Percentiles rank a stretch among this genome's conserved stretches.
phyloP scores from a whole-genome alignment of 1,284 basidiomycete species.

The Abortiporus biennis region DNA sequence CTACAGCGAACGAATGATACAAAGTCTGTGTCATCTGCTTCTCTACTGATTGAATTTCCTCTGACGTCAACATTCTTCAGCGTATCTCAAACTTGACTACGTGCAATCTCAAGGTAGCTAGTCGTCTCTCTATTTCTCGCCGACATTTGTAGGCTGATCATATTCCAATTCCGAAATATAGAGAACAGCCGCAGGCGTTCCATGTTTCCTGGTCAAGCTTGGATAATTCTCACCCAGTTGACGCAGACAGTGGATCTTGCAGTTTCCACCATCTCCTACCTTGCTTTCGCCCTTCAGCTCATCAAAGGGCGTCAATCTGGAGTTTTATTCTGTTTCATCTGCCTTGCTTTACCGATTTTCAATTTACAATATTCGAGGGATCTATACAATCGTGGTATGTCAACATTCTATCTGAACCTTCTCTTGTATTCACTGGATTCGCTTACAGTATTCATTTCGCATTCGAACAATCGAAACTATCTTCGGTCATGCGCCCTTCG shows the following conservation, averaged over 20 bases:
- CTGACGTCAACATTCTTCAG: neutral
- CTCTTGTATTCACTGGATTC: neutral
- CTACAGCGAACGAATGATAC: neutral
- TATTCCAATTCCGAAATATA: neutral
- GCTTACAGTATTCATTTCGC: neutral
- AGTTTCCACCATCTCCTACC: neutral
- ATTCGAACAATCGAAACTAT: slow-evolving; percentile 1
- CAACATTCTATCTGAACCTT: neutral
- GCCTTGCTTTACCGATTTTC: neutral
- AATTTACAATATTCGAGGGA: neutral
- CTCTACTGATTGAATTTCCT: too few relatives aligned
- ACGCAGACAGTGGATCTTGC: neutral
- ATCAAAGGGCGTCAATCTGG: neutral
- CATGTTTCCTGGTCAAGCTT: neutral
- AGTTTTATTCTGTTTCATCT: neutral
- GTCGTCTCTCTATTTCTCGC: neutral
- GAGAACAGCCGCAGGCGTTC: neutral
- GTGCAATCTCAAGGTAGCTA: neutral
- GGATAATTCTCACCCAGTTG: neutral
- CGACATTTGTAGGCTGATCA: neutral
- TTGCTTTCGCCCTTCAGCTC: neutral
- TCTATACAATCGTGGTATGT: neutral
- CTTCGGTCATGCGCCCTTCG: slow-evolving; percentile 4
- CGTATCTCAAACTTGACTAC: neutral
- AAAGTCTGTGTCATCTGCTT: neutral